Base-by-base conservation (phyloP, 1,284 basidiomycete genomes). In the Leccinum olivaceoglutinosum region DNA sequence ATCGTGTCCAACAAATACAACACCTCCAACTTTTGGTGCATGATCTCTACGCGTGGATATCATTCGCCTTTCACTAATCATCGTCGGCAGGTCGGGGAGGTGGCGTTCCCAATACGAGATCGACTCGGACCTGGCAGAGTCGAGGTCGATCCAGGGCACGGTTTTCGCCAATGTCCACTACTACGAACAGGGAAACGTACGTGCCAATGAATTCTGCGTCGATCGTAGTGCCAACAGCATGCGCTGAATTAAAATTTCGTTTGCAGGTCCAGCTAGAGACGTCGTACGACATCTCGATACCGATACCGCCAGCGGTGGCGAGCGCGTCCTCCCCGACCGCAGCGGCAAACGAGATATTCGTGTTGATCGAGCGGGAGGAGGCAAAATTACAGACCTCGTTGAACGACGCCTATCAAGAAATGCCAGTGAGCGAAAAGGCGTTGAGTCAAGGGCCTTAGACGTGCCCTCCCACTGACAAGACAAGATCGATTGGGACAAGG, bases 401-500 rank as follows among this genome's bases (percentile, higher is more conserved):
- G 65, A 90, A 87, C 68, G 88, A 90, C 58, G 84, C 89, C 18
- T 96, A 96, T 72, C 85, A 86, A 39, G 87, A 91, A 68, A 89
- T 98, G 29, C 29, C 29, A 29, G 29, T 29, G 85, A 85, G 90
- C 57, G 94, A 96, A 71, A 94, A 93, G 78, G 90, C 91, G 0
- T 97, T 97, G 29, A 29, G 29, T 29, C 84, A 92, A 93, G 75
- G 88, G 90, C 9, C 80, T 98, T 61, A 82, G 95, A 68, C 84
- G 95, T 58, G 93, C 94, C 2, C 76, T 98, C 64, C 95, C 95
- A 0, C 81, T 97, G 72, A 96, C 93, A n/a, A 84, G 92, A 68
- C 92, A 94, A 96, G 77, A 78, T 96, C 59, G 94, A 96, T 67
- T 96, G 94, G 95, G 94, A 95, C 67, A 94, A 90, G 82, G 93